These are phyloP conservation scores for Vicia sativa DNA, from an alignment of 306 rosid species.

Conservation along the genomic window DNA sequence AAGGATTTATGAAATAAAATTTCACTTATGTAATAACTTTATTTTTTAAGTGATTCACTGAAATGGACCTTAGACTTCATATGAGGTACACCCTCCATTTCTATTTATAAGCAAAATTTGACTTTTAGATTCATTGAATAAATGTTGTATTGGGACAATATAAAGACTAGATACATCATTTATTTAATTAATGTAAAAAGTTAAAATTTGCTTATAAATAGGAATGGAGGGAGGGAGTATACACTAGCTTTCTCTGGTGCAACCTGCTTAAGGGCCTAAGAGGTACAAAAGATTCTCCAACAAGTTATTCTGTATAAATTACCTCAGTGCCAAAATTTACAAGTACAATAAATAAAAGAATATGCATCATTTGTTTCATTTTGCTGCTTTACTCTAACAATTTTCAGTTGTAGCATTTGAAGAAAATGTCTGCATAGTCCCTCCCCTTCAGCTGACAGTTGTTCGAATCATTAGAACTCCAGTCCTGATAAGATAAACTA, in stretches of 20 bases:
- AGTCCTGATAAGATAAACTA: conserved; percentile 19
- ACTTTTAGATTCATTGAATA: too few relatives aligned
- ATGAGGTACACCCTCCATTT: too few relatives aligned
- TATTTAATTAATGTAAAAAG: too few relatives aligned
- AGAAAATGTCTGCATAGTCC: conserved; percentile 36
- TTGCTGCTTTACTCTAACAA: conserved; percentile 35
- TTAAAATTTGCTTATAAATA: too few relatives aligned
- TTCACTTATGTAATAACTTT: conserved; percentile 7
- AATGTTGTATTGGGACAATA: too few relatives aligned
- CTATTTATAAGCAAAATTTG: too few relatives aligned
- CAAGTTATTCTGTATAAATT: conserved; percentile 31
- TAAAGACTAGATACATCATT: too few relatives aligned
- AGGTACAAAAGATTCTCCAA: conserved; percentile 33
- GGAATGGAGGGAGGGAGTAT: too few relatives aligned
- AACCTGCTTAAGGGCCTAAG: conserved; percentile 30
- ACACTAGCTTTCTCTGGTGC: conserved; percentile 30
- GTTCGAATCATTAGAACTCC: conserved; percentile 34
- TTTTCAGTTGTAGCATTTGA: conserved; percentile 39
- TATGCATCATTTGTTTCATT: conserved; percentile 45
- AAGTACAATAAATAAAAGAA: conserved; percentile 58
- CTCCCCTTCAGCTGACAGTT: conserved; percentile 28
- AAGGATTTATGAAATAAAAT: not conserved
- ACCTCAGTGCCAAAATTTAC: conserved; percentile 46
- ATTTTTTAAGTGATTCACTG: conserved; percentile 11
- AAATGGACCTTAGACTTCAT: conserved; percentile 28